These are phyloP conservation scores for Phoma sp. DNA, from an alignment of 2,329 filamentous ascomycete genomes.

Conservation along the genomic window DNA sequence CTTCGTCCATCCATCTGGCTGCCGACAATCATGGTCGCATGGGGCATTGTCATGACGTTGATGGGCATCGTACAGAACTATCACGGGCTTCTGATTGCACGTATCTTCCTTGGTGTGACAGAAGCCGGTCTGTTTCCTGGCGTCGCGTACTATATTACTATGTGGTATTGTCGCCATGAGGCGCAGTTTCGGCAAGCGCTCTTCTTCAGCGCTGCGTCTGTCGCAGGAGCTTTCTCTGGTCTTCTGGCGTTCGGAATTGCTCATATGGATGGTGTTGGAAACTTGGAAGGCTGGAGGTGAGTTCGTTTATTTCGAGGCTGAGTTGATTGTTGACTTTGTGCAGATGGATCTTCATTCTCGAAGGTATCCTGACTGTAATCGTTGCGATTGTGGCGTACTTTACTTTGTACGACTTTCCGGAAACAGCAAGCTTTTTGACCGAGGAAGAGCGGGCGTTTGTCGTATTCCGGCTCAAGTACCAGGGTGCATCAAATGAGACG, in stretches of 20 bases:
- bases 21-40: slow-evolving; percentile 58
- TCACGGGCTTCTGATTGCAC: slow-evolving; percentile 53
- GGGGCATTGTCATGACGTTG: slow-evolving; percentile 60
- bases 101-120: slow-evolving; percentile 55
- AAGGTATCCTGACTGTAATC: slow-evolving; percentile 47
- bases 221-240: slow-evolving; percentile 67
- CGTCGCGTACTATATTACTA: slow-evolving; percentile 62
- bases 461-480: slow-evolving; percentile 64
- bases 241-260: slow-evolving; percentile 65
- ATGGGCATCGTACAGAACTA: slow-evolving; percentile 59
- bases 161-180: slow-evolving; percentile 70
- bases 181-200: slow-evolving; percentile 64
- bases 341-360: slow-evolving; percentile 48
- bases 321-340: background rate
- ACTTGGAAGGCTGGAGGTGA: slow-evolving; percentile 17
- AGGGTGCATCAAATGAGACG: slow-evolving; percentile 52
- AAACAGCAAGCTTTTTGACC: slow-evolving; percentile 65
- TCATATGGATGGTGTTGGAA: slow-evolving; percentile 55
- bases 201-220: slow-evolving; percentile 65
- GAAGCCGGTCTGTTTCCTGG: slow-evolving; percentile 46
- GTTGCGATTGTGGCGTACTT: slow-evolving; percentile 51
- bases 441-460: slow-evolving; percentile 64
- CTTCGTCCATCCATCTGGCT: slow-evolving; percentile 58
- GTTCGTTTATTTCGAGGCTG: background rate
- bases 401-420: slow-evolving; percentile 70